Percentiles rank a stretch among this genome's conserved stretches.
Conservation (phyloP, 257 asterid genomes). For the Verbena officinalis region DNA sequence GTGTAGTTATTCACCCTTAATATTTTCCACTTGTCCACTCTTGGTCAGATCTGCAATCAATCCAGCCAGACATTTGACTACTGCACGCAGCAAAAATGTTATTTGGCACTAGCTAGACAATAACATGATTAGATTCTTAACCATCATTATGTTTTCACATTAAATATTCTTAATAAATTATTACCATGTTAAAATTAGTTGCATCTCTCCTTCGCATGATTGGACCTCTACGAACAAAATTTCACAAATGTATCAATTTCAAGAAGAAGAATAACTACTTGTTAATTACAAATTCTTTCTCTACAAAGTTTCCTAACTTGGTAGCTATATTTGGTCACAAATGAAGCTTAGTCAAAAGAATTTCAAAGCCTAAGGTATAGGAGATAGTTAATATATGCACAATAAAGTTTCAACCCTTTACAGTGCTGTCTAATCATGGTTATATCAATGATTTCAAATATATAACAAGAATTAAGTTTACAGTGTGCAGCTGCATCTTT, state of each 20-base stretch:
- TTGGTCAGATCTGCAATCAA: conserved; percentile 22
- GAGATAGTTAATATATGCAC: conserved; percentile 27
- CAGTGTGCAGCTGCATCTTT: too few relatives aligned
- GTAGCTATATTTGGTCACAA: conserved; percentile 24
- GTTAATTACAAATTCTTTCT: conserved; percentile 31
- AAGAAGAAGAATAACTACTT: conserved; percentile 28
- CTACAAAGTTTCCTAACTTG: conserved; percentile 29
- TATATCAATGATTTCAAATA: conserved; percentile 25
- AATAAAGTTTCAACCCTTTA: conserved; percentile 34
- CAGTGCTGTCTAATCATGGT: conserved; percentile 59
- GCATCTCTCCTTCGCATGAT: conserved; percentile 32
- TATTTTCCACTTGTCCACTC: conserved; percentile 8
- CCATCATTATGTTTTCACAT: conserved; percentile 33
- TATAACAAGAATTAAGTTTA: too few relatives aligned
- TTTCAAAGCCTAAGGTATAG: conserved; percentile 53
- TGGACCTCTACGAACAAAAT: conserved; percentile 37
- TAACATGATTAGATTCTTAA: conserved; percentile 22
- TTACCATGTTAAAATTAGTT: conserved; percentile 17
- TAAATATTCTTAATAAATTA: not conserved
- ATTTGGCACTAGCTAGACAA: conserved; percentile 43
- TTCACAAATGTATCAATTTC: conserved; percentile 9
- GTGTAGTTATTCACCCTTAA: too few relatives aligned
- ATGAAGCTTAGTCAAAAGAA: conserved; percentile 50
- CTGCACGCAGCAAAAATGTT: conserved; percentile 29
- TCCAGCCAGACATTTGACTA: conserved; percentile 36